Evolutionary conservation across 1,139 yeast species (phyloP).

Genomic region (Meyerozyma sp.): DNA sequence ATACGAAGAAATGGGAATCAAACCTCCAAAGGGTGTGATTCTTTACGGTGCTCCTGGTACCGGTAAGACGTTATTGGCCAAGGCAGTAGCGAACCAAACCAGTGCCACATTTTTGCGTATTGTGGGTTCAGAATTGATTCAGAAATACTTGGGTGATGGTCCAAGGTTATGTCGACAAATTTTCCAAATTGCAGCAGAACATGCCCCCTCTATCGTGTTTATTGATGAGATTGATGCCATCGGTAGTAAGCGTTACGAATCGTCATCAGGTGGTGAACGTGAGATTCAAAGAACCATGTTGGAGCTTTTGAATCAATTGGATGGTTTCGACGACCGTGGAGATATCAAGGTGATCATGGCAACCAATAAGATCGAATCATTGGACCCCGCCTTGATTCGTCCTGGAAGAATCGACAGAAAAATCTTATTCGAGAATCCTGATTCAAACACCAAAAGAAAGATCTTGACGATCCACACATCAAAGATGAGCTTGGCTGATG

Average conservation of each 20-base stretch:
- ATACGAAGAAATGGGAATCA: slow-evolving; percentile 98
- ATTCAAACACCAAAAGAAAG: slow-evolving; percentile 86
- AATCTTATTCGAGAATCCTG: slow-evolving; percentile 95
- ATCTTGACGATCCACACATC: slow-evolving; percentile 90
- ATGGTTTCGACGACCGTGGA: slow-evolving; percentile 97
- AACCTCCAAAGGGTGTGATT: slow-evolving; percentile 98
- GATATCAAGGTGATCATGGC: slow-evolving; percentile 99
- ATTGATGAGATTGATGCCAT: slow-evolving; percentile 99
- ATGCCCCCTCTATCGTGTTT: slow-evolving; percentile 96
- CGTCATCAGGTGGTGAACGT: slow-evolving; percentile 94
- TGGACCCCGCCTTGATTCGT: slow-evolving; percentile 96
- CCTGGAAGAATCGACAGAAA: slow-evolving; percentile 99
- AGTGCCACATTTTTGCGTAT: slow-evolving; percentile 94
- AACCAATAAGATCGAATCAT: slow-evolving; percentile 88
- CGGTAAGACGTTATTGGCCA: slow-evolving; percentile 93
- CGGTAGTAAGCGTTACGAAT: slow-evolving; percentile 95
- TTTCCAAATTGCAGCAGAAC: slow-evolving; percentile 94
- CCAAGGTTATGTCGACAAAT: slow-evolving; percentile 93
- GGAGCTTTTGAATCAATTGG: slow-evolving; percentile 92
- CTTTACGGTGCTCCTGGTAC: slow-evolving; percentile 99
- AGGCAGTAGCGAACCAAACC: slow-evolving; percentile 98
- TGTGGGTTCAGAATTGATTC: slow-evolving; percentile 95
- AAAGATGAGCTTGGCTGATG: slow-evolving; percentile 86
- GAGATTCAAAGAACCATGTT: slow-evolving; percentile 98
- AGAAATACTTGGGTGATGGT: slow-evolving; percentile 96